These are phyloP conservation scores for Periconia sp. DNA, from an alignment of 2,329 filamentous ascomycete genomes.

Conservation along the genomic window DNA sequence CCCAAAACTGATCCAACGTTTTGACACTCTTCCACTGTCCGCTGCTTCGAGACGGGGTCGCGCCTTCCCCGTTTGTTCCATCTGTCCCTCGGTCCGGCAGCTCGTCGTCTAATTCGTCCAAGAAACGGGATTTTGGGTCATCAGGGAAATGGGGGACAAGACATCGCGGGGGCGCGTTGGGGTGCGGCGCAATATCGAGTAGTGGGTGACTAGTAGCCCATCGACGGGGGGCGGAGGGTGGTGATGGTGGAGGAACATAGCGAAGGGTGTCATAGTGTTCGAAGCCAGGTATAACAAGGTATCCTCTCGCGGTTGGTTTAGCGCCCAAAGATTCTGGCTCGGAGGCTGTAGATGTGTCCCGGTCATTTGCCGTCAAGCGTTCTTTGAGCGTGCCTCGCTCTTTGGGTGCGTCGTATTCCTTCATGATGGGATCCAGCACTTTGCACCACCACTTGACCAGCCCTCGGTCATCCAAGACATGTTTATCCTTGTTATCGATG, in stretches of 20 bases:
- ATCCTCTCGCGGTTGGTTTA: conserved; percentile 63
- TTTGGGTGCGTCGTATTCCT: conserved; percentile 49
- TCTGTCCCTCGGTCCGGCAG: conserved; percentile 56
- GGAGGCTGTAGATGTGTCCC: conserved; percentile 21
- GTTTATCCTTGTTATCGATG: conserved; percentile 79
- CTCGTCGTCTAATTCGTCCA: conserved; percentile 87
- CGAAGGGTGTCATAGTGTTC: conserved; percentile 78
- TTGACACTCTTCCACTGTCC: conserved; percentile 83
- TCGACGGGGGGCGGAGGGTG: conserved; percentile 41
- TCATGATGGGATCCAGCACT: conserved; percentile 75
- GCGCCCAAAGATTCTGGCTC: conserved; percentile 15
- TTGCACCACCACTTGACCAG: conserved; percentile 96
- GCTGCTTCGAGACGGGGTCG: conserved; percentile 53
- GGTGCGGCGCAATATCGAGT: conserved; percentile 69
- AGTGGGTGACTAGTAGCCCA: conserved; percentile 69
- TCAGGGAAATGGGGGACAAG: conserved; percentile 91
- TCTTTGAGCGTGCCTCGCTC: conserved; percentile 34
- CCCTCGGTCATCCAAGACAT: conserved; percentile 86
- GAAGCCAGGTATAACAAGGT: conserved; percentile 84
- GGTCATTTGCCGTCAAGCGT: conserved; percentile 24
- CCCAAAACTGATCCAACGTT: conserved; percentile 92
- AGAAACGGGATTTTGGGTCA: conserved; percentile 88
- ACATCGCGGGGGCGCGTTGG: conserved; percentile 74
- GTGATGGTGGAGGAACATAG: conserved; percentile 65
- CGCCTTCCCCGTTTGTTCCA: conserved; percentile 33